Base-by-base conservation (phyloP, 2,329 filamentous ascomycete species). In the Nemania sp. region DNA sequence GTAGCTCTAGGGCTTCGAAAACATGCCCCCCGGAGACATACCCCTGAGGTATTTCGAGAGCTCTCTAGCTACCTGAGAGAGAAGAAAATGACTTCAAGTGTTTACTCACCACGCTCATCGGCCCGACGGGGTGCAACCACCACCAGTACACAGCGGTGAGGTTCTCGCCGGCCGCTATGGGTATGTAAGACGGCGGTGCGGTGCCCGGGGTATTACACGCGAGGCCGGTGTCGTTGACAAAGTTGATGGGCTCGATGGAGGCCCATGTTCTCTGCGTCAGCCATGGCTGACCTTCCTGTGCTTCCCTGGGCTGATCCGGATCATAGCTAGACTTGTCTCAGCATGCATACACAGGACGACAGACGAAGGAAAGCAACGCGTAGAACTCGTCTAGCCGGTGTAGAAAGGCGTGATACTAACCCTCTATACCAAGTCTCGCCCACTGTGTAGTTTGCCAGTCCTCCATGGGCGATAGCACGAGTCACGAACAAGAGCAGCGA, bases 351-450 rank as follows among this genome's bases (percentile, higher is more conserved):
- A n/a, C 35, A 4, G 4, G 11, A 39, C 35, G 12, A 39, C 3
- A 5, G 15, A 4, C 5, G 11, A 12, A n/a, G 11, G 15, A 11
- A 39, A 39, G 35, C 3, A 4, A n/a, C 4, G 15, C 35, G 35
- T 11, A 12, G 35, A n/a, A 37, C 13, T 29, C 42, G 3, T 15
- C 5, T 15, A n/a, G n/a, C 18, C 2, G 18, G 13, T 43, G 5
- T 2, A 15, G 20, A 3, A n/a, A 49, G 12, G 13, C 34, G 15
- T 15, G 39, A 32, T 29, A 56, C 71, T 62, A 59, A 78, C 75
- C 76, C 76, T 68, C 74, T 69, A 52, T 78, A 78, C 76, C 76
- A 78, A 13, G 69, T 74, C 2, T 77, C 73, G 29, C 74, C 76
- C 0, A 78, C 76, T 2, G 76, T 78, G 63, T 78, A 78, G 63